phyloP scores from a whole-genome alignment of 805 yeast species.

The Blastobotrys parvus region DNA sequence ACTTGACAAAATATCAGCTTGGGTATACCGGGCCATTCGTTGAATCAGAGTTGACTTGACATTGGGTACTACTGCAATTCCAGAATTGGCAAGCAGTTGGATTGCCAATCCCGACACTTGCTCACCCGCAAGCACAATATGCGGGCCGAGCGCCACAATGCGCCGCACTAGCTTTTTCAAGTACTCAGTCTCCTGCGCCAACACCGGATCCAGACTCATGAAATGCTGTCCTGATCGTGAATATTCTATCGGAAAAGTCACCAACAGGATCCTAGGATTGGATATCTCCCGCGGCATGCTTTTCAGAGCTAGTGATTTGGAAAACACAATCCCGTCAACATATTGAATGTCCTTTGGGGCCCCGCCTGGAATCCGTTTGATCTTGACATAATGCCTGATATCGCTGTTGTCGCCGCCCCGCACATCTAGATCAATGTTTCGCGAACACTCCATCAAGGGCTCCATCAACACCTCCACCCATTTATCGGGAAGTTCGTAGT shows the following conservation, averaged over 20 bases:
- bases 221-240: slow-evolving; percentile 60
- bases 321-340: slow-evolving; percentile 74
- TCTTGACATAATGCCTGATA: slow-evolving; percentile 78
- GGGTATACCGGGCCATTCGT: slow-evolving; percentile 67
- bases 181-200: slow-evolving; percentile 83
- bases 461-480: slow-evolving; percentile 54
- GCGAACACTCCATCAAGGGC: slow-evolving; percentile 46
- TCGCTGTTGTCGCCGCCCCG: slow-evolving; percentile 68
- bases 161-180: slow-evolving; percentile 73
- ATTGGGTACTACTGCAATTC: slow-evolving; percentile 72
- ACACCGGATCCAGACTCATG: slow-evolving; percentile 71
- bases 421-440: slow-evolving; percentile 50
- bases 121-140: slow-evolving; percentile 67
- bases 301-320: slow-evolving; percentile 73
- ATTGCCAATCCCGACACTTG: slow-evolving; percentile 78
- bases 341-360: slow-evolving; percentile 47
- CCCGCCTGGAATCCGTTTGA: slow-evolving; percentile 80
- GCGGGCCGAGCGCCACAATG: slow-evolving; percentile 68
- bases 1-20: slow-evolving; percentile 77
- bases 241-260: slow-evolving; percentile 87
- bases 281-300: slow-evolving; percentile 58
- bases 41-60: slow-evolving; percentile 76
- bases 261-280: slow-evolving; percentile 68
- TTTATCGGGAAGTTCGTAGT: slow-evolving; percentile 30
- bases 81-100: slow-evolving; percentile 58